Percentiles rank a stretch among this genome's conserved stretches.
These are phyloP conservation scores for Letharia lupina DNA, from an alignment of 495 filamentous ascomycete species.

Conservation along the genomic window DNA sequence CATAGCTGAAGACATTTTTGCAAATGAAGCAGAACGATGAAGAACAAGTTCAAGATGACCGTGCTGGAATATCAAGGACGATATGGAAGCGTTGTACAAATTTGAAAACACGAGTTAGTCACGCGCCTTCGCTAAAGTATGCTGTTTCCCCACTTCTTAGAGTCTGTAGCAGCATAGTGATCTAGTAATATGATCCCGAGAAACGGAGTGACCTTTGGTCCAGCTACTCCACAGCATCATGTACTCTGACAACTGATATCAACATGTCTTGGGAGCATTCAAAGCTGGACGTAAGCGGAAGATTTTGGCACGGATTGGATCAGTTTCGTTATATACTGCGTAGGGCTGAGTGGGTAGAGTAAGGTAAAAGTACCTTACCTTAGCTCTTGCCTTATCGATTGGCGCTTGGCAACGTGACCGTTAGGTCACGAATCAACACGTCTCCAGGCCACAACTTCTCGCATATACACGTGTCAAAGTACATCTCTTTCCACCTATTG, in stretches of 20 bases:
- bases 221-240: neutral
- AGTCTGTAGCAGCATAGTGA: neutral
- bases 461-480: conserved; percentile 15
- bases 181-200: neutral
- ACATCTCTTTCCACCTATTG: neutral
- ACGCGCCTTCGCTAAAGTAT: conserved; percentile 9
- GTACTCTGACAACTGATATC: neutral
- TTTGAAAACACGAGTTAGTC: neutral
- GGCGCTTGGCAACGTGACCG: conserved; percentile 9
- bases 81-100: neutral
- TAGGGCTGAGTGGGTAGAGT: conserved; percentile 8
- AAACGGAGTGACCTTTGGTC: no score
- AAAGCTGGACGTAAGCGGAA: neutral
- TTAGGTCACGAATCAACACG: conserved; percentile 14
- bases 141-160: conserved; percentile 1
- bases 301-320: neutral
- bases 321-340: neutral
- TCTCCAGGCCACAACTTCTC: conserved; percentile 6
- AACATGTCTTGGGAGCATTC: neutral
- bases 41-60: neutral
- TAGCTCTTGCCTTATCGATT: conserved; percentile 8
- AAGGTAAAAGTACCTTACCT: no score
- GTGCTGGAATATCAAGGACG: neutral
- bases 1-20: neutral
- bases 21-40: neutral